Base-by-base conservation (phyloP, 2,329 filamentous ascomycete species). In the Tolypocladium nubicola region DNA sequence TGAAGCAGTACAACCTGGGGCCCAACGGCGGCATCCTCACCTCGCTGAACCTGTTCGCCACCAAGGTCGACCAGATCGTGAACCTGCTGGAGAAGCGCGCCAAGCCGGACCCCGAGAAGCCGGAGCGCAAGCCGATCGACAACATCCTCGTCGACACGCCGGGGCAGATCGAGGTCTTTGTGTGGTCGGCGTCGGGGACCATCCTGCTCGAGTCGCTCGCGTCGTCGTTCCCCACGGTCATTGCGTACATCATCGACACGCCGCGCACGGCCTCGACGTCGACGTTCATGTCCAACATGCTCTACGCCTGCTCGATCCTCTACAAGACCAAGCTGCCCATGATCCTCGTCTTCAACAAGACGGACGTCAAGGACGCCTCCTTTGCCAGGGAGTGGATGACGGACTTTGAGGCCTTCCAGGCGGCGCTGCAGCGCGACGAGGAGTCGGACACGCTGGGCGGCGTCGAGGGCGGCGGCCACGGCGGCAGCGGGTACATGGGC, bases 321-420 rank as follows among this genome's bases (percentile, higher is more conserved):
- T 99, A 99, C 82, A 97, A 97, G 78, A 97, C 93, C 2, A 96
- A 96, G 71, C 79, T 99, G 0, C 94, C 94, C 30, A 99, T 99
- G 94, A 95, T 99, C 56, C 77, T 99, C 9, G 94, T 99, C 13
- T 97, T 99, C 80, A 99, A 99, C 79, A 99, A 99, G 77, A 97
- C 92, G 0, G 94, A 99, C 67, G 90, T 96, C 47, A 90, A 96
- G 71, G 88, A 95, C 66, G 90, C 91, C 0, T 82, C 83, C 33
- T 96, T 96, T 67, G 94, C 92, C 1, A 94, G 93, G 75, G 91
- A 97, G 69, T 99, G 95, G 94, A 99, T 99, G 94, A 96, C 92
- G 7, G 93, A 99, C 72, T 99, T 97, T 67, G 94, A 99, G 63
- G 85, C 89, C 1, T 99, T 99, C 75, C 94, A 97, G 70, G 84